Base-by-base conservation (phyloP, 768 basidiomycete species). In the Tremella fuciformis region DNA sequence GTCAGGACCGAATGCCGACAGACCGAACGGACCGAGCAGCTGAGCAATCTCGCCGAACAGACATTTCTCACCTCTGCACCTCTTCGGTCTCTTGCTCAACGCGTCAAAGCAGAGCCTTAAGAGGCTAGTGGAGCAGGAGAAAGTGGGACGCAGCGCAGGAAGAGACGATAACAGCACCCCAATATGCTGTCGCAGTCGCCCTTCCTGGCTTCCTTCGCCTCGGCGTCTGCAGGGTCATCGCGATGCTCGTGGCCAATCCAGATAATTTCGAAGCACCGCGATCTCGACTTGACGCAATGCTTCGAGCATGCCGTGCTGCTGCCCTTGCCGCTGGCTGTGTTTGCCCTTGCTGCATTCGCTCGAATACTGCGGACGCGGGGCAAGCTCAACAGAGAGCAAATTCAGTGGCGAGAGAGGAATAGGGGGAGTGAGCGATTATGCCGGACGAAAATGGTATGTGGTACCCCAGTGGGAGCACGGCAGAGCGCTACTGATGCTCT, bases 281-380 rank as follows among this genome's bases (percentile, higher is more conserved):
- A 81, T 13, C 89, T 91, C 71, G 91, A 93, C 73, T 63, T 86
- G 8, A 88, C 90, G 0, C 82, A 84, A 13, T 94, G 91, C 73
- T 88, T 87, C 63, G 87, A 93, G 66, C 86, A 90, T 62, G 86
- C 84, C 13, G 69, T 86, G 42, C 29, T 92, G 0, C 74, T 90
- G 1, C 80, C 88, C 0, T 59, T 79, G 3, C 67, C 86, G 0
- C 79, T 87, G 52, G 78, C 78, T 1, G 38, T 80, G 52, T 53
- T 84, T 26, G 26, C 84, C 54, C 60, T 80, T 7, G 77, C 80
- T 3, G 68, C 82, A n/a, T 52, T 79, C 2, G 69, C 65, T 34
- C 67, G 69, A 50, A 64, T 63, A 6, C 53, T 66, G 39, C 62
- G 56, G n/a, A 63, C 70, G 13, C 39, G 50, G 1, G 47, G 60